A percentile compares a stretch with the other conserved stretches of the same genome.
These are phyloP conservation scores for Pythium utonaiense DNA, from an alignment of 352 stramenopile genomes.

Conservation along the genomic window DNA sequence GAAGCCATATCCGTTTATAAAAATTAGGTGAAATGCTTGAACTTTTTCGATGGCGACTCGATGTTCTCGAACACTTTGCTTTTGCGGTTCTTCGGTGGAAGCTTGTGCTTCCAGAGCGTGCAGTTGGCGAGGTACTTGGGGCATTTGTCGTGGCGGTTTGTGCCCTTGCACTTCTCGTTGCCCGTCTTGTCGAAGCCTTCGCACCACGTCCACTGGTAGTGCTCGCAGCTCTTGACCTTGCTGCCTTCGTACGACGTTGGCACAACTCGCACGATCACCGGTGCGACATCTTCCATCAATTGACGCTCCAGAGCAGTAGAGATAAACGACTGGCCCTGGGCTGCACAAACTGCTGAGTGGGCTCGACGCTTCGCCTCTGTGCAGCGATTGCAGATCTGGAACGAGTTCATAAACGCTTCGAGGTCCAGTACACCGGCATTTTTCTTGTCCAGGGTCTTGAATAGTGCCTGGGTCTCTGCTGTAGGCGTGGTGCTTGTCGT, in stretches of 20 bases:
- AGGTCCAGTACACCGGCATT: conserved; percentile 43
- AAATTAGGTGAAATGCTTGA: conserved; percentile 82
- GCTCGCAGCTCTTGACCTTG: conserved; percentile 82
- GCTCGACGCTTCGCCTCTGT: conserved; percentile 73
- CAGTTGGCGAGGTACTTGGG: conserved; percentile 86
- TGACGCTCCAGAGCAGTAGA: conserved; percentile 54
- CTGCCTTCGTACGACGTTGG: conserved; percentile 60
- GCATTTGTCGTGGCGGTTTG: conserved; percentile 84
- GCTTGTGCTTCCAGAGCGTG: conserved; percentile 84
- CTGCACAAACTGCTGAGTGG: conserved; percentile 49
- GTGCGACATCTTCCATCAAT: conserved; percentile 73
- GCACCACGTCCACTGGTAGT: conserved; percentile 87
- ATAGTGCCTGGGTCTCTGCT: conserved; percentile 43
- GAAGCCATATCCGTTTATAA: too few species aligned
- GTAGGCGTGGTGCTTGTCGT: conserved; percentile 10
- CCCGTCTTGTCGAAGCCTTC: conserved; percentile 80
- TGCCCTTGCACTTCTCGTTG: conserved; percentile 83
- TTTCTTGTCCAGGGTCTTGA: conserved; percentile 54
- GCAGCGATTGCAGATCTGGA: conserved; percentile 86
- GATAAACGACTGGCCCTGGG: conserved; percentile 46
- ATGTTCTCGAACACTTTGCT: conserved; percentile 64
- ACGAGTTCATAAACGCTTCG: conserved; percentile 80
- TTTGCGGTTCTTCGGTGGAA: conserved; percentile 83
- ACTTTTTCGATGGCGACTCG: conserved; percentile 83
- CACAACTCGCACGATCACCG: conserved; percentile 75